Evolutionary conservation across 1,284 basidiomycete species (phyloP).

Genomic region (Fomitopsis palustris): DNA sequence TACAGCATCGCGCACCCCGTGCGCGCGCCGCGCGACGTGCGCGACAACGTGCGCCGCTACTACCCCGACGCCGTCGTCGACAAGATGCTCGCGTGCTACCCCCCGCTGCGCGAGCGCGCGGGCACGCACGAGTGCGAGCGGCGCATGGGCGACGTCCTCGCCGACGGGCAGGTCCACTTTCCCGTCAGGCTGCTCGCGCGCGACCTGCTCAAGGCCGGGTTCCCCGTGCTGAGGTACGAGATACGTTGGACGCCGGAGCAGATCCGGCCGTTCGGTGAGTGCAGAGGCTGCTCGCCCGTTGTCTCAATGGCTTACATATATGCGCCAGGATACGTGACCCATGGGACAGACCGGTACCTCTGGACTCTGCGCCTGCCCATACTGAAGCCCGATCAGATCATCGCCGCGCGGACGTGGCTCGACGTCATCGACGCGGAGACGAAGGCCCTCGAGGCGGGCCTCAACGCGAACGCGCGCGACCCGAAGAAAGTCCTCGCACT

Average conservation of each 20-base stretch:
- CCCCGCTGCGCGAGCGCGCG: conserved; percentile 33
- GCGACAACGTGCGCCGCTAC: conserved; percentile 58
- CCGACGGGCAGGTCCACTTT: conserved; percentile 67
- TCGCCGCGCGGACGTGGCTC: conserved; percentile 46
- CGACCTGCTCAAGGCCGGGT: conserved; percentile 52
- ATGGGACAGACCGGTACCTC: conserved; percentile 55
- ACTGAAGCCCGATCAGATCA: conserved; percentile 28
- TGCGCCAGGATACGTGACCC: conserved; percentile 59
- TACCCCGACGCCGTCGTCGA: conserved; percentile 47
- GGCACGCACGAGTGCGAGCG: conserved; percentile 39
- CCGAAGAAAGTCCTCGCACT: conserved; percentile 43
- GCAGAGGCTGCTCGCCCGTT: not conserved
- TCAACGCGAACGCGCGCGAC: conserved; percentile 27
- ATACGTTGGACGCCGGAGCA: conserved; percentile 69
- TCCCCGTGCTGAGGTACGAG: conserved; percentile 65
- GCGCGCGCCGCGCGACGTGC: conserved; percentile 41
- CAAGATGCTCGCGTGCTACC: conserved; percentile 44
- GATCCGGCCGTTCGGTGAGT: conserved; percentile 47
- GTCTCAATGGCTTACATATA: conserved; percentile 3
- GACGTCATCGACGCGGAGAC: conserved; percentile 33
- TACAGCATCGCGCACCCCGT: conserved; percentile 69
- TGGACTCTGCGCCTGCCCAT: conserved; percentile 43
- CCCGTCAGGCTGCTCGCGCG: conserved; percentile 60
- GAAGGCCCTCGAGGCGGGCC: conserved; percentile 26
- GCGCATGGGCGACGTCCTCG: conserved; percentile 58